Conservation (phyloP, 495 filamentous ascomycete genomes). For the Penicillium cosmopolitanum region DNA sequence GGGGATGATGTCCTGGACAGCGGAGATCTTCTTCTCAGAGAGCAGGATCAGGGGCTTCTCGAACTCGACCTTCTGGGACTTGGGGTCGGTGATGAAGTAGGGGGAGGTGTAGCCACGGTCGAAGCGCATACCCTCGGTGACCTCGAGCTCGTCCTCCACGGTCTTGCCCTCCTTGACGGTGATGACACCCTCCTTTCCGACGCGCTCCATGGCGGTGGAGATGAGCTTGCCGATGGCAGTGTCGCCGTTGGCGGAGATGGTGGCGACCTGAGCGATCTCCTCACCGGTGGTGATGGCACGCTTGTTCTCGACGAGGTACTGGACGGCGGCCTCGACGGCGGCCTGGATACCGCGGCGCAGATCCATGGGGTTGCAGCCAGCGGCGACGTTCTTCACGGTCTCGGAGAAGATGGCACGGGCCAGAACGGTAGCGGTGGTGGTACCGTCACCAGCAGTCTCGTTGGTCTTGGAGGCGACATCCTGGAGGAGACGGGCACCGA, state of each 20-base stretch:
- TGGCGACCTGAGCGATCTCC: constrained; percentile 97
- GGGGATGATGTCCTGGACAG: constrained; percentile 97
- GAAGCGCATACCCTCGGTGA: constrained; percentile 99
- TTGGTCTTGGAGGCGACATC: constrained; percentile 99
- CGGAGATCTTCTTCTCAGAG: constrained; percentile 99
- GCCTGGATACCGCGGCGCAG: constrained; percentile 94
- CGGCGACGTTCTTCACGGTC: constrained; percentile 99
- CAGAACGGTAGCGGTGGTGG: constrained; percentile 95
- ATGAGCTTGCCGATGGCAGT: constrained; percentile 94
- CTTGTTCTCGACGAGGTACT: constrained; percentile 92
- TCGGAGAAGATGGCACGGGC: constrained; percentile 99
- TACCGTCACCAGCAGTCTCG: constrained; percentile 97
- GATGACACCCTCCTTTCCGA: constrained; percentile 99
- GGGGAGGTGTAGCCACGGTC: constrained; percentile 97
- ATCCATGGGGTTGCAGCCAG: constrained; percentile 99
- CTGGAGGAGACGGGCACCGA: constrained; percentile 93
- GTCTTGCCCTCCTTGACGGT: constrained; percentile 99
- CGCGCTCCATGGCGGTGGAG: constrained; percentile 98
- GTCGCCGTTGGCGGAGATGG: constrained; percentile 97
- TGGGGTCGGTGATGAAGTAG: constrained; percentile 99
- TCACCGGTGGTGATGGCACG: constrained; percentile 95
- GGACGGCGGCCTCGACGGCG: constrained; percentile 90
- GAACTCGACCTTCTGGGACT: constrained; percentile 98
- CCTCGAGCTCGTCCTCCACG: constrained; percentile 94
- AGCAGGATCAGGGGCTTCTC: constrained; percentile 98